Evolutionary conservation across 2,329 filamentous ascomycete species (phyloP).

Genomic region (Sarocladium oryzae): DNA sequence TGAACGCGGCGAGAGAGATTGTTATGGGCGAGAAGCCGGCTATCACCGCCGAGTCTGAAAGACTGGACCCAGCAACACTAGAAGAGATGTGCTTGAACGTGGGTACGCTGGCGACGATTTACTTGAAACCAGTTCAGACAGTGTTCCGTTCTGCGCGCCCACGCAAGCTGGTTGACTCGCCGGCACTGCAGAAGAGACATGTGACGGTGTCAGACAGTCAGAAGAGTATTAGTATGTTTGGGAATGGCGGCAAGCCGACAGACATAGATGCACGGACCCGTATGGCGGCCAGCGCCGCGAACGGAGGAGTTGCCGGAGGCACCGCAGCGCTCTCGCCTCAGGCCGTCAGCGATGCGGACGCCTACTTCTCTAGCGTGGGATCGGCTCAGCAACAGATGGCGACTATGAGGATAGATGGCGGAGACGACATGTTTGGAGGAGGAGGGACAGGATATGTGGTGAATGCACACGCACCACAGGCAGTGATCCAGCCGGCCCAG

Average conservation of each 20-base stretch:
- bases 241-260: slow-evolving; percentile 43
- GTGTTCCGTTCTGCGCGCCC: slow-evolving; percentile 88
- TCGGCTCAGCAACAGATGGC: slow-evolving; percentile 60
- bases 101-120: slow-evolving; percentile 92
- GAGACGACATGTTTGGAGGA: slow-evolving; percentile 55
- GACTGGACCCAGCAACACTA: slow-evolving; percentile 80
- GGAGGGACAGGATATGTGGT: slow-evolving; percentile 61
- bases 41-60: slow-evolving; percentile 93
- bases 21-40: slow-evolving; percentile 98
- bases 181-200: slow-evolving; percentile 72
- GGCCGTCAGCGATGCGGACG: slow-evolving; percentile 78
- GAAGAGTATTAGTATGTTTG: slow-evolving; percentile 55
- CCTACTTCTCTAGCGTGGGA: slow-evolving; percentile 79
- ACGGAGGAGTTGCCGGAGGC: too few species aligned
- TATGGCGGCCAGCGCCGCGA: slow-evolving; percentile 18
- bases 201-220: slow-evolving; percentile 51
- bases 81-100: slow-evolving; percentile 98
- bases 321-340: slow-evolving; percentile 29
- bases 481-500: slow-evolving; percentile 63
- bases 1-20: slow-evolving; percentile 74
- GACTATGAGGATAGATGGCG: slow-evolving; percentile 59
- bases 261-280: slow-evolving; percentile 41
- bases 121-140: slow-evolving; percentile 94
- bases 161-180: slow-evolving; percentile 71
- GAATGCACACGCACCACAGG: slow-evolving; percentile 73